A percentile compares a stretch with the other conserved stretches of the same genome.
These are phyloP conservation scores for Ceratobasidium sp. DNA, from an alignment of 1,284 basidiomycete genomes.

Conservation along the genomic window DNA sequence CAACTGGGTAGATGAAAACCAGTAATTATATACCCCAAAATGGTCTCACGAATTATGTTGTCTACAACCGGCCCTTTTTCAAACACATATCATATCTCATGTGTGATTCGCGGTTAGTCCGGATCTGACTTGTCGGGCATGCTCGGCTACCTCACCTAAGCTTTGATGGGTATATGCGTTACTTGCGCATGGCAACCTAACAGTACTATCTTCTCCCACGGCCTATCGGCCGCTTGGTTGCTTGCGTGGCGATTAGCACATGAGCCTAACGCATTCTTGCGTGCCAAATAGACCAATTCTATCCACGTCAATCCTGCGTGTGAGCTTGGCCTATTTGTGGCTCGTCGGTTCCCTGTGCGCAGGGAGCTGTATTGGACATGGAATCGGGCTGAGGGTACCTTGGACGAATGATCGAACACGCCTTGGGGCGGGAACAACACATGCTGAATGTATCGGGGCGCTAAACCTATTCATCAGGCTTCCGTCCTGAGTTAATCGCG, in stretches of 20 bases:
- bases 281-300: background rate
- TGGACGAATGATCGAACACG: background rate
- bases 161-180: constrained; percentile 4
- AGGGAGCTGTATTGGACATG: background rate
- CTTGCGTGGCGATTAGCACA: background rate
- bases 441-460: background rate
- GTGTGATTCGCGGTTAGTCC: background rate
- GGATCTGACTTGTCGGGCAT: background rate
- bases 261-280: background rate
- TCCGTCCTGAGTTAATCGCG: background rate
- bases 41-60: too few species aligned
- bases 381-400: background rate
- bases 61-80: background rate
- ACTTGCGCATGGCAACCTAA: background rate
- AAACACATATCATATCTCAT: background rate
- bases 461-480: background rate
- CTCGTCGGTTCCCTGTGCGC: background rate
- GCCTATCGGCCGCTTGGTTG: background rate
- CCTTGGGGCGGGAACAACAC: background rate
- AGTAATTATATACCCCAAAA: too few species aligned
- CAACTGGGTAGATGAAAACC: too few species aligned
- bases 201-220: background rate
- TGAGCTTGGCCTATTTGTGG: background rate
- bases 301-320: background rate
- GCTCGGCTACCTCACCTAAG: background rate